Conservation (phyloP, 768 basidiomycete genomes). For the Amanita phalloides region DNA sequence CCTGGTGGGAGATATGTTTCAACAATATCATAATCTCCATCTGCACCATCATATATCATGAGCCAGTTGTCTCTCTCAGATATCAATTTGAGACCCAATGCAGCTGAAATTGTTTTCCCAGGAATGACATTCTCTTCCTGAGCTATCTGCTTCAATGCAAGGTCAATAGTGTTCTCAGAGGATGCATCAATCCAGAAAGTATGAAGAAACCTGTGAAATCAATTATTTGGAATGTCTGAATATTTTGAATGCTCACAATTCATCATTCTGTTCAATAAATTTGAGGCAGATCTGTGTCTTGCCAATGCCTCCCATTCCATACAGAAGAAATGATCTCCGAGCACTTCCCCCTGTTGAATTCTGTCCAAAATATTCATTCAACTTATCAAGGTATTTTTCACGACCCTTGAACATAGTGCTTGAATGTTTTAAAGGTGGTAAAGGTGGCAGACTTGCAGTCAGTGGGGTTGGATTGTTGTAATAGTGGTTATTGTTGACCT, state of each 20-base stretch:
- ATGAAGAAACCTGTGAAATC: constrained; percentile 6
- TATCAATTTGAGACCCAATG: neutral
- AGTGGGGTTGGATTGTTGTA: neutral
- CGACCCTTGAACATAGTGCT: constrained; percentile 5
- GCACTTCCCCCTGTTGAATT: neutral
- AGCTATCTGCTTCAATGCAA: constrained; percentile 4
- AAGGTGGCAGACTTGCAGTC: neutral
- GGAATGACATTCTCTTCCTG: constrained; percentile 1
- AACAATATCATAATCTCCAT: neutral
- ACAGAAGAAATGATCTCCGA: constrained; percentile 8
- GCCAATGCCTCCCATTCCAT: constrained; percentile 1
- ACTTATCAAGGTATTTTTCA: constrained; percentile 3
- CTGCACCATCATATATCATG: too few relatives aligned
- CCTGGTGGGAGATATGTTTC: neutral
- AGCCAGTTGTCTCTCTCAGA: too few relatives aligned
- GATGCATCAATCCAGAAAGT: constrained; percentile 16
- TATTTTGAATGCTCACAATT: too few relatives aligned
- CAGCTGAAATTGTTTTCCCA: constrained; percentile 8
- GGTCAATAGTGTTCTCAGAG: constrained; percentile 6
- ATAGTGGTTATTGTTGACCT: neutral
- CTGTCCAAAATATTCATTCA: constrained; percentile 7
- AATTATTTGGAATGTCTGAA: neutral
- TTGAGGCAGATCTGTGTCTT: constrained; percentile 2
- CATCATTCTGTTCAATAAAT: too few relatives aligned
- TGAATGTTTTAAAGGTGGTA: neutral